Evolutionary conservation across 345 rosid species (phyloP), one percentile per base, ranked within the genome.

Genomic region (Mercurialis annua): DNA sequence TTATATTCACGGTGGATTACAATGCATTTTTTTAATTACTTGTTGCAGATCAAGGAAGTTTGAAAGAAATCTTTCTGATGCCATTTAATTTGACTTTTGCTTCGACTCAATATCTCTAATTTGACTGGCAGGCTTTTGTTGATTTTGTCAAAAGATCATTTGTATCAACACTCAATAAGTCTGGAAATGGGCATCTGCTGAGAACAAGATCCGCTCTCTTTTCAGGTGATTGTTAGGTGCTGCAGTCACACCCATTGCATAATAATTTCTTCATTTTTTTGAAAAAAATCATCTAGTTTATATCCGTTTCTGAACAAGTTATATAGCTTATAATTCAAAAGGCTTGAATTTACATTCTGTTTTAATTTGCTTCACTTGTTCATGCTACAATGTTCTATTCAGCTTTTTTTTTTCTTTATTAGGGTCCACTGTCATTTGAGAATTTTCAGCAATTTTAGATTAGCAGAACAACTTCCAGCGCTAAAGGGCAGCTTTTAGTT

Each of bases 91-190:
- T 69, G 50, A 55, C 50, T 54, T 70, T 40, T 1, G 11, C 44
- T 40, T 1, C 11, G 8, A 8, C 44, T 40, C 44, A 3, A 36
- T 10, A 14, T 68, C 10, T 64, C 30, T 54, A 54, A 67, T 38
- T 23, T 69, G 49, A 38, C 29, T 14, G 78, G 70, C 92, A 93
- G 99, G 86, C 76, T 80, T 87, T 89, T 75, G 65, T 91, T 58
- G 96, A 86, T 80, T 91, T 93, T 66, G 56, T 93, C 65, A 72
- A 24, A 76, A 68, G 64, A 60, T 87, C 90, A 67, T 93, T 93
- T 76, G 85, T 87, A 18, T 78, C 84, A 59, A 54, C 66, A 68
- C 70, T 73, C 52, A 77, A 52, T 72, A 66, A 73, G 48, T 71
- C 58, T 67, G 83, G 38, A 64, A 84, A 70, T 73, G 76, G 78